Evolutionary conservation across 495 filamentous ascomycete species (phyloP).

Genomic region (Tricharina praecox): DNA sequence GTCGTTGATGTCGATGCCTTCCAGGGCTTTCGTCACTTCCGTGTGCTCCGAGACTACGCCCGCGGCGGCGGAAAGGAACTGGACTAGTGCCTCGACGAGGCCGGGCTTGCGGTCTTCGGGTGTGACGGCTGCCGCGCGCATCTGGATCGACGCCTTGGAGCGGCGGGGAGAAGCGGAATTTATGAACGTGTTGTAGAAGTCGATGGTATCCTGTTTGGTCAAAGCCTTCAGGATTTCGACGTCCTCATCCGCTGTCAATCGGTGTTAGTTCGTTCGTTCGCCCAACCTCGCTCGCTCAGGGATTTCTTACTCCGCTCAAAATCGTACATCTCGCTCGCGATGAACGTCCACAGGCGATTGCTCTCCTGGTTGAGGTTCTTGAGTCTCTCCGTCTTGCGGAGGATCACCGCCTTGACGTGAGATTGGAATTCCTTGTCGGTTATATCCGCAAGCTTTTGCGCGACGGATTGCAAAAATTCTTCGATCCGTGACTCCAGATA

Average conservation of each 20-base stretch:
- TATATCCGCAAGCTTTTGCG: slow-evolving; percentile 53
- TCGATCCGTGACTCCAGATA: slow-evolving; percentile 83
- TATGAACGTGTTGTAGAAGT: slow-evolving; percentile 66
- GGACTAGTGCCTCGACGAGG: slow-evolving; percentile 33
- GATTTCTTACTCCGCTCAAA: slow-evolving; percentile 56
- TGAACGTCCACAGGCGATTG: slow-evolving; percentile 63
- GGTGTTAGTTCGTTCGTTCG: too few relatives aligned
- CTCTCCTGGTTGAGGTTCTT: slow-evolving; percentile 85
- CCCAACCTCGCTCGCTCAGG: too few relatives aligned
- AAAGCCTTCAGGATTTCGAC: slow-evolving; percentile 55
- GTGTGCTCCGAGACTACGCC: slow-evolving; percentile 33
- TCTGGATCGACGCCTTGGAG: slow-evolving; percentile 66
- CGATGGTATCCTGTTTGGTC: slow-evolving; percentile 58
- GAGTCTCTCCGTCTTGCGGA: slow-evolving; percentile 73
- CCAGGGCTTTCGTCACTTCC: slow-evolving; percentile 32
- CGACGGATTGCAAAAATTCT: slow-evolving; percentile 53
- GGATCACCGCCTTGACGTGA: slow-evolving; percentile 79
- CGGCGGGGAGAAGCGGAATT: slow-evolving; percentile 52
- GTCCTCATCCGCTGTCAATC: slow-evolving; percentile 50
- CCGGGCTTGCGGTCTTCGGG: slow-evolving; percentile 38
- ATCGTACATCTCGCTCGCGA: slow-evolving; percentile 72
- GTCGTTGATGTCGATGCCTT: slow-evolving; percentile 32
- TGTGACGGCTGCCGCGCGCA: slow-evolving; percentile 41
- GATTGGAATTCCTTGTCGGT: slow-evolving; percentile 69
- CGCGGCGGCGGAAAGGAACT: slow-evolving; percentile 35